Evolutionary conservation across 2,329 filamentous ascomycete species (phyloP).

Genomic region (Ophiostoma ips): DNA sequence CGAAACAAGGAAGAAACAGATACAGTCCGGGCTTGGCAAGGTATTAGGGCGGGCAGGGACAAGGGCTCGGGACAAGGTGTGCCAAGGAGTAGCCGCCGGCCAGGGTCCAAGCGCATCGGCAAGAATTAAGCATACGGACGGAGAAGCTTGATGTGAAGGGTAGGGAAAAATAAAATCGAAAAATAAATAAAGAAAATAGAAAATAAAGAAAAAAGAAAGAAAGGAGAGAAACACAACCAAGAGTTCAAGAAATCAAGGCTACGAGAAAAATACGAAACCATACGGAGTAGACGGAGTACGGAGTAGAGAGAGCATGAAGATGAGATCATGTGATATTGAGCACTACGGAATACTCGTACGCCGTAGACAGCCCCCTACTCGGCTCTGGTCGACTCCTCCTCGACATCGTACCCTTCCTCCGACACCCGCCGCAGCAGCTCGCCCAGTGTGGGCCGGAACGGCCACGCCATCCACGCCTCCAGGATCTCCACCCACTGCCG

Average conservation of each 20-base stretch:
- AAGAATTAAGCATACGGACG: too few species aligned
- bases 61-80: neutral
- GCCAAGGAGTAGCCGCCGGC: neutral
- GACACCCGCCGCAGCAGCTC: constrained; percentile 31
- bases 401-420: constrained; percentile 15
- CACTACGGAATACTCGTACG: neutral
- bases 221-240: too few species aligned
- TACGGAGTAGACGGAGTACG: too few species aligned
- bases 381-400: neutral
- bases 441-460: constrained; percentile 39
- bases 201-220: too few species aligned
- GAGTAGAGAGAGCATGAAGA: too few species aligned
- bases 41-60: neutral
- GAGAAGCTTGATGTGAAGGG: too few species aligned
- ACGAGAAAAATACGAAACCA: too few species aligned
- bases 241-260: too few species aligned
- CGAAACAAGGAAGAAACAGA: neutral
- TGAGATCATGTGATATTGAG: too few species aligned
- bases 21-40: too few species aligned
- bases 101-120: neutral
- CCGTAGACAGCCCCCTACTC: neutral
- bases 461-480: constrained; percentile 50
- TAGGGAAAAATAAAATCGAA: too few species aligned
- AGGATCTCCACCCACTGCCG: constrained; percentile 44
- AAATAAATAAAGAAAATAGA: too few species aligned